A percentile compares a stretch with the other conserved stretches of the same genome.
Conservation (phyloP, 768 basidiomycete species). For the Paxillus involutus region DNA sequence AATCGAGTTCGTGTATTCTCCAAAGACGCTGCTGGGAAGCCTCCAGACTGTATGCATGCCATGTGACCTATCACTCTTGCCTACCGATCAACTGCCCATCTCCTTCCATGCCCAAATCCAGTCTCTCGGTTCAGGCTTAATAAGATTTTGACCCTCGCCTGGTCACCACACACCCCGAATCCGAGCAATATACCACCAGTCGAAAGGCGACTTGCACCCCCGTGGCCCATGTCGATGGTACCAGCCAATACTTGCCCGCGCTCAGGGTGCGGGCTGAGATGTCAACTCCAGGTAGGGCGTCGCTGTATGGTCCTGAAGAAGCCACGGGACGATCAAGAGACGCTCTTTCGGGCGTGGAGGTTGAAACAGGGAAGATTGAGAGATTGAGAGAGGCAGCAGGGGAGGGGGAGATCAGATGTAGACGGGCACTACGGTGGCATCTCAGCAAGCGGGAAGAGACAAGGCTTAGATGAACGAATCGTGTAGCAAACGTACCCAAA, state of each 20-base stretch:
- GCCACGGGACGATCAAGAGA: conserved; percentile 42
- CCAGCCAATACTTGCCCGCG: conserved; percentile 64
- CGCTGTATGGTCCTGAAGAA: conserved; percentile 82
- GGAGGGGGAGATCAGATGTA: conserved; percentile 53
- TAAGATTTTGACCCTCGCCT: background rate
- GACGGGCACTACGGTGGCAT: conserved; percentile 53
- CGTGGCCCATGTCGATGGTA: conserved; percentile 74
- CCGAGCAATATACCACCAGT: conserved; percentile 59
- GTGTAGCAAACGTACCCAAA: conserved; percentile 47
- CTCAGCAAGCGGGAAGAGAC: conserved; percentile 21
- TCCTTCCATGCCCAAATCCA: background rate
- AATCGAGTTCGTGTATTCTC: too few relatives aligned
- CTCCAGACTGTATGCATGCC: too few relatives aligned
- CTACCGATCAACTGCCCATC: too few relatives aligned
- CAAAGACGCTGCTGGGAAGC: too few relatives aligned
- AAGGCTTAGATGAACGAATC: background rate
- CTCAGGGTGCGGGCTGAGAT: conserved; percentile 52
- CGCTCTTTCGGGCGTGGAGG: conserved; percentile 8
- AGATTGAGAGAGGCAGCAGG: conserved; percentile 56
- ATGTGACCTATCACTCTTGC: too few relatives aligned
- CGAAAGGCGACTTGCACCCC: conserved; percentile 57
- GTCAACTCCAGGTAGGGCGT: conserved; percentile 69
- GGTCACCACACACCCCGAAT: conserved; percentile 25
- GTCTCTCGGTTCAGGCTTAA: background rate
- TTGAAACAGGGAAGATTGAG: conserved; percentile 47